These are phyloP conservation scores for Omphalea diandra DNA, from an alignment of 441 rosid species.

Conservation along the genomic window DNA sequence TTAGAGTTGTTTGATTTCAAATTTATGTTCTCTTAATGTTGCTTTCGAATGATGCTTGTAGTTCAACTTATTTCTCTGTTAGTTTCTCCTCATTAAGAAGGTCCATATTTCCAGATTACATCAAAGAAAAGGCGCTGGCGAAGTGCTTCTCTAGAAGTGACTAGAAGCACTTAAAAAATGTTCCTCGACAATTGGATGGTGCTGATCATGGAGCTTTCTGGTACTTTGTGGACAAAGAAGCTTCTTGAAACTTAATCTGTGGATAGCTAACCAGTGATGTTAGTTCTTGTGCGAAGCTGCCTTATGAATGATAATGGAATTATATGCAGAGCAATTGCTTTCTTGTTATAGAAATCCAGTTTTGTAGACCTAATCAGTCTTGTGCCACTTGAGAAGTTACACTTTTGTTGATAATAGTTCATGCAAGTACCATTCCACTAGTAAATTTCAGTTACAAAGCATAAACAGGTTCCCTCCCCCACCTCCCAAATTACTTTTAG, in stretches of 20 bases:
- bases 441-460: neutral
- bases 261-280: neutral
- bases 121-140: constrained; percentile 40
- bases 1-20: neutral
- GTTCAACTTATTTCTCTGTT: neutral
- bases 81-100: constrained; percentile 1
- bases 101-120: constrained; percentile 30
- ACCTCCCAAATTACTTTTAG: too few relatives aligned
- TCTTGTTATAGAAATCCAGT: neutral
- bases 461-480: neutral
- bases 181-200: neutral
- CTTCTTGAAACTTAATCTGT: neutral
- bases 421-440: constrained; percentile 4
- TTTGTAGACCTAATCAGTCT: neutral
- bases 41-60: too few relatives aligned
- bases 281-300: neutral
- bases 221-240: neutral
- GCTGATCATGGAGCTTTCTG: constrained; percentile 1
- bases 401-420: neutral
- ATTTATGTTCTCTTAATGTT: neutral
- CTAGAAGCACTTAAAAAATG: constrained; percentile 27
- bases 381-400: constrained; percentile 10
- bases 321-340: neutral
- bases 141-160: constrained; percentile 38
- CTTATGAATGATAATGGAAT: neutral